Base-by-base conservation (phyloP, 2,329 filamentous ascomycete genomes). In the Xylaria sp. region DNA sequence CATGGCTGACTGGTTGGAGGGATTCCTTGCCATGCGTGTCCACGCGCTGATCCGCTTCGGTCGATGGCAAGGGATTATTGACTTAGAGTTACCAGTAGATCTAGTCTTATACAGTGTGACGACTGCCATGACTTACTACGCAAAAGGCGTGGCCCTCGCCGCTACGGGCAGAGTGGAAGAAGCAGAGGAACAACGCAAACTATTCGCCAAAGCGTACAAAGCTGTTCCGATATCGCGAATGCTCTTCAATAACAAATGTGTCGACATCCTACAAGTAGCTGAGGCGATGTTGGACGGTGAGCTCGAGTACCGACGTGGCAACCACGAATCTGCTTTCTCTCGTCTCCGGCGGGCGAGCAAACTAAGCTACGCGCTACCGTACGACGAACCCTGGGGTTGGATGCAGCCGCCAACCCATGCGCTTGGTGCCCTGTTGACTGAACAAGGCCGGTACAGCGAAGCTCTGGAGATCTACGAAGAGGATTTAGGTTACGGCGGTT, bases 1-100 rank as follows among this genome's bases (percentile, higher is more conserved):
- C 0, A 93, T 94, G 91, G 91, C 91, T 0, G 91, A 94, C 77
- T 94, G 90, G 88, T 81, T 94, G 0, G 92, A 94, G 78, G 86
- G 86, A 1, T 93, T 93, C 71, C 78, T 91, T 3, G 85, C 86
- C 1, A 88, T 93, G 77, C 85, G 89, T 3, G 81, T 90, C 1
- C 92, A 95, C 76, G 89, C 90, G 0, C 81, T 92, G 18, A 83
- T 95, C 52, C 87, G 92, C 0, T 95, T 94, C 72, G 92, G 92
- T 0, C 82, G 81, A 18, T 94, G 92, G 92, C 74, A 87, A 0
- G 89, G 93, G 0, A 82, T 94, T 25, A 78, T 91, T 9, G 78
- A 80, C 0, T 78, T 92, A 0, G 66, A 80, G 0, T 68, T 92
- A 0, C 91, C 91, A 0, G 63, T 77, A 0, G 90, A 94, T 70